Conservation (phyloP, 257 asterid species). For the Salvia splendens region DNA sequence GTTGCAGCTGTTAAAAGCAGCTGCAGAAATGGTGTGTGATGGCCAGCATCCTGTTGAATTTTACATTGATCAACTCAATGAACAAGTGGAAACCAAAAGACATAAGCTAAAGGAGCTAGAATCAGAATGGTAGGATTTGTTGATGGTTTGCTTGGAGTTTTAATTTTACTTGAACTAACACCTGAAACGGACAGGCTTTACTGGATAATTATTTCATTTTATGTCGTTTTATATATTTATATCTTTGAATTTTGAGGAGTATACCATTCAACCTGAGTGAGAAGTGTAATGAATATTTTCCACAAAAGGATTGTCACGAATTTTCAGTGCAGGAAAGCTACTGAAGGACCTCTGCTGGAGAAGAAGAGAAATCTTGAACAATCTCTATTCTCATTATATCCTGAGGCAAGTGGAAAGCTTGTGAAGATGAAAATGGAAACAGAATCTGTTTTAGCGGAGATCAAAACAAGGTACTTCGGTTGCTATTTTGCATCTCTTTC, state of each 20-base stretch:
- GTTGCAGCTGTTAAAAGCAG: slow-evolving; percentile 46
- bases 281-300: slow-evolving; percentile 2
- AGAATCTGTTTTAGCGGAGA: slow-evolving; percentile 45
- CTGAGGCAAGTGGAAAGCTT: slow-evolving; percentile 53
- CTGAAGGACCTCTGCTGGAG: slow-evolving; percentile 49
- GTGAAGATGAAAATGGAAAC: slow-evolving; percentile 44
- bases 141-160: slow-evolving; percentile 8
- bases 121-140: slow-evolving; percentile 51
- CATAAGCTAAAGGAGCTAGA: slow-evolving; percentile 48
- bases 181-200: background rate
- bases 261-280: background rate
- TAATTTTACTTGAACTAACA: slow-evolving; percentile 13
- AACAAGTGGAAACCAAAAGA: slow-evolving; percentile 51
- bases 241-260: slow-evolving; percentile 5
- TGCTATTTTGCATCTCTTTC: slow-evolving; percentile 27
- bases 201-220: slow-evolving; percentile 9
- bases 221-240: background rate
- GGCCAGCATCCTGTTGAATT: slow-evolving; percentile 40
- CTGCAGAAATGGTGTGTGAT: slow-evolving; percentile 46
- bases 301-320: background rate
- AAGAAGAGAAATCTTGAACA: slow-evolving; percentile 47
- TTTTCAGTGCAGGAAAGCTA: slow-evolving; percentile 15
- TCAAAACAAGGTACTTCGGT: slow-evolving; percentile 51
- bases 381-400: slow-evolving; percentile 39
- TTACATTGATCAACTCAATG: slow-evolving; percentile 49